These are phyloP conservation scores for Aurinia saxatilis DNA, from an alignment of 345 rosid species.

Conservation along the genomic window DNA sequence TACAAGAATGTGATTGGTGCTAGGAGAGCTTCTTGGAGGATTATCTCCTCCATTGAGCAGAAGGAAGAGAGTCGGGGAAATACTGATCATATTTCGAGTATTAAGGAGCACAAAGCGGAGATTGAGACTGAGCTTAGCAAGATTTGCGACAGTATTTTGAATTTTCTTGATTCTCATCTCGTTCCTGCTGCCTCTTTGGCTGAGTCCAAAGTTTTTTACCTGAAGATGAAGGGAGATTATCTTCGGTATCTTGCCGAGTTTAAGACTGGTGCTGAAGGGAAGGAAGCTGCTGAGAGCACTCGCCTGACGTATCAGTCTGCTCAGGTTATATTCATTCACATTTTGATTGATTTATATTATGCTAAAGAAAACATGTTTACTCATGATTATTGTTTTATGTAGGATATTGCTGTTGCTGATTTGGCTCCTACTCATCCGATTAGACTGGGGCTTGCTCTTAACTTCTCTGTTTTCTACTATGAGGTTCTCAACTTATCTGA, in stretches of 20 bases:
- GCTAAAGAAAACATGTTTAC: too few species aligned
- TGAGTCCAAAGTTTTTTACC: conserved; percentile 57
- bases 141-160: conserved; percentile 40
- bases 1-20: conserved; percentile 38
- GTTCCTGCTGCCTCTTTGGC: conserved; percentile 42
- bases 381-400: too few species aligned
- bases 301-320: too few species aligned
- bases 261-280: conserved; percentile 50
- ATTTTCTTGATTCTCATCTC: conserved; percentile 40
- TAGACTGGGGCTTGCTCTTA: too few species aligned
- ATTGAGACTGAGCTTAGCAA: conserved; percentile 49
- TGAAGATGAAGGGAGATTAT: conserved; percentile 66
- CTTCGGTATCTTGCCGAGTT: conserved; percentile 40
- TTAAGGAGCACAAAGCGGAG: conserved; percentile 64
- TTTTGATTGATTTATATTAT: too few species aligned
- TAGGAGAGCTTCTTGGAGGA: conserved; percentile 32
- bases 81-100: conserved; percentile 51
- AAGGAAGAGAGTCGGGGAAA: conserved; percentile 60
- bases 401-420: too few species aligned
- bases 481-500: too few species aligned
- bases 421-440: too few species aligned
- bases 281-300: too few species aligned
- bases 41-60: conserved; percentile 35
- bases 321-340: too few species aligned
- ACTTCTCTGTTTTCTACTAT: too few species aligned